Conservation (phyloP, 225 moss, liverwort and hornwort species). For the Rhytidiadelphus loreus region DNA sequence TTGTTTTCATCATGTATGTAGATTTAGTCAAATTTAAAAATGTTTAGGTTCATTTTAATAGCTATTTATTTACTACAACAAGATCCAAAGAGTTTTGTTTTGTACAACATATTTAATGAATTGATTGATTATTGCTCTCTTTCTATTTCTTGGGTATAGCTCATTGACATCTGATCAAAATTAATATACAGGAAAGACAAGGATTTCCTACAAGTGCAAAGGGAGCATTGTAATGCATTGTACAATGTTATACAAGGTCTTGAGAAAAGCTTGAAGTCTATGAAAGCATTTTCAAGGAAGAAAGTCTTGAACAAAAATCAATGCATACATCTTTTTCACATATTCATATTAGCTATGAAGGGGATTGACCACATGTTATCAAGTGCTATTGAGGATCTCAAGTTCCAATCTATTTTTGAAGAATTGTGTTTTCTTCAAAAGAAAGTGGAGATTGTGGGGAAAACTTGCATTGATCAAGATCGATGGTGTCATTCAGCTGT, state of each 20-base stretch:
- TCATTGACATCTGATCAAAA: neutral
- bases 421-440: neutral
- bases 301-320: neutral
- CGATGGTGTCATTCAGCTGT: neutral
- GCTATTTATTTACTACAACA: too few relatives aligned
- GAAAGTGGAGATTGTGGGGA: neutral
- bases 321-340: neutral
- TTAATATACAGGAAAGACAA: neutral
- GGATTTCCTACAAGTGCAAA: neutral
- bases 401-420: neutral
- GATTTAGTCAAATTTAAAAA: too few relatives aligned
- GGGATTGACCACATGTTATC: neutral
- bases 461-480: neutral
- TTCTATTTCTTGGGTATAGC: fast-evolving
- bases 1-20: too few relatives aligned
- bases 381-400: neutral
- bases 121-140: neutral
- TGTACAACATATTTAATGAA: neutral
- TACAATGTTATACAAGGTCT: neutral
- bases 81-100: too few relatives aligned
- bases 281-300: neutral
- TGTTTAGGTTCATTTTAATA: too few relatives aligned
- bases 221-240: neutral
- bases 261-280: neutral
- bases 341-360: neutral